Percentiles rank a stretch among this genome's conserved stretches.
These are phyloP conservation scores for Codiaeum variegatum DNA, from an alignment of 441 rosid species.

Conservation along the genomic window DNA sequence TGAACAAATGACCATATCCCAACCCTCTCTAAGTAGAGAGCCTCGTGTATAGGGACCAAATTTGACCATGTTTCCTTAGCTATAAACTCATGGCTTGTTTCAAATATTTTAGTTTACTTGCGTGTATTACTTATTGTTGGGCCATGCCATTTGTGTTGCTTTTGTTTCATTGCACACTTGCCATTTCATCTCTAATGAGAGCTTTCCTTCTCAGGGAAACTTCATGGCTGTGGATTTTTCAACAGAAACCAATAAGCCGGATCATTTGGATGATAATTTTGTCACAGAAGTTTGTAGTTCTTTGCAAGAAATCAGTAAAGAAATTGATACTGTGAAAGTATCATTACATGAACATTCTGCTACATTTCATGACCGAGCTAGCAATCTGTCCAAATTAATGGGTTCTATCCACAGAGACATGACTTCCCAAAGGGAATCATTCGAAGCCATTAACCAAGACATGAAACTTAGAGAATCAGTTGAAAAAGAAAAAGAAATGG, in stretches of 20 bases:
- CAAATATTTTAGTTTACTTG: constrained; percentile 10
- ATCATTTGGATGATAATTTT: constrained; percentile 40
- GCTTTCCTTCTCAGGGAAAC: constrained; percentile 48
- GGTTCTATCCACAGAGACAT: constrained; percentile 40
- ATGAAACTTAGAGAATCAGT: constrained; percentile 35
- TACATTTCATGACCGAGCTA: constrained; percentile 51
- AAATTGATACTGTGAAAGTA: constrained; percentile 44
- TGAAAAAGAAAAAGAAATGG: constrained; percentile 53
- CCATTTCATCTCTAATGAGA: constrained; percentile 22
- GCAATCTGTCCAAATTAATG: constrained; percentile 40
- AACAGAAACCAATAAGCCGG: constrained; percentile 40
- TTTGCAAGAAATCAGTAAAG: constrained; percentile 52
- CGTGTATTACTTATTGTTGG: background rate
- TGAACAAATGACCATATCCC: background rate
- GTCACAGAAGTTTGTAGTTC: constrained; percentile 41
- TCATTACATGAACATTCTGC: constrained; percentile 45
- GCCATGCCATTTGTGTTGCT: constrained; percentile 8
- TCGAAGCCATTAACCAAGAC: constrained; percentile 46
- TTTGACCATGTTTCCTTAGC: background rate
- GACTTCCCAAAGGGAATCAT: constrained; percentile 37
- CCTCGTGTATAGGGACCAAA: background rate
- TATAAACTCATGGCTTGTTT: background rate
- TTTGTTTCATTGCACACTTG: constrained; percentile 14
- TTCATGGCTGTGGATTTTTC: constrained; percentile 36
- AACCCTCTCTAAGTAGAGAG: background rate